Conservation (phyloP, 2,329 filamentous ascomycete genomes). For the Emmonsiellopsis sp. region DNA sequence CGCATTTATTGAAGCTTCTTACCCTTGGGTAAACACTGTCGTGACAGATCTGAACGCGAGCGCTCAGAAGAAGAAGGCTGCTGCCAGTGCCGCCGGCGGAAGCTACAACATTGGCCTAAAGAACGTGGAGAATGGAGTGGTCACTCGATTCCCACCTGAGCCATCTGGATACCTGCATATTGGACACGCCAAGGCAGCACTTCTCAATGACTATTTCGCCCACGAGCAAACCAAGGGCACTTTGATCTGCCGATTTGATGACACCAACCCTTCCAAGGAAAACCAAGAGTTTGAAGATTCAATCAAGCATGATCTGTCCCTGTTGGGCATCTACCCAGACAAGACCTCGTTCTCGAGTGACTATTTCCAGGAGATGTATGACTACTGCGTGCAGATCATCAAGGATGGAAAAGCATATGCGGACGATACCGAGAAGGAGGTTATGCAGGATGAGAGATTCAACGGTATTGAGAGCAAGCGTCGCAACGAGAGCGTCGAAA, state of each 20-base stretch:
- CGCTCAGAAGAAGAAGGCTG: conserved; percentile 13
- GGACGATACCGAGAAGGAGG: conserved; percentile 85
- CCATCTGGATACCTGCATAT: conserved; percentile 30
- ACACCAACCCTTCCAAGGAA: conserved; percentile 96
- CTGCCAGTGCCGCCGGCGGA: conserved; percentile 15
- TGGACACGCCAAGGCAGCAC: conserved; percentile 86
- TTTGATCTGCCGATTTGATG: conserved; percentile 85
- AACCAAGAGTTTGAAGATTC: conserved; percentile 93
- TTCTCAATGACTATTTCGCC: conserved; percentile 94
- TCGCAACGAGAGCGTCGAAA: conserved; percentile 69
- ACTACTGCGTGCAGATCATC: conserved; percentile 76
- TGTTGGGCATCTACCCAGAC: conserved; percentile 89
- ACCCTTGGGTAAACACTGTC: conserved; percentile 15
- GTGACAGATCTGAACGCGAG: conserved; percentile 13
- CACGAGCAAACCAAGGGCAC: conserved; percentile 89
- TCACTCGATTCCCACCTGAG: conserved; percentile 28
- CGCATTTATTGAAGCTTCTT: conserved; percentile 15
- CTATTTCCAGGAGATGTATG: conserved; percentile 88
- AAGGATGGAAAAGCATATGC: conserved; percentile 83
- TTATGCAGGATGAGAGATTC: conserved; percentile 77
- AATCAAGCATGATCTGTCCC: conserved; percentile 80
- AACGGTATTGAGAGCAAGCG: conserved; percentile 73
- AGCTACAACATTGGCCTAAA: conserved; percentile 23
- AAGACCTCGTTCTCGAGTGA: conserved; percentile 83
- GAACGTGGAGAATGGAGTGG: conserved; percentile 22